Evolutionary conservation across 2,329 filamentous ascomycete species (phyloP), one percentile per base, ranked within the genome.

Genomic region (Aspergillus pseudoglaucus): DNA sequence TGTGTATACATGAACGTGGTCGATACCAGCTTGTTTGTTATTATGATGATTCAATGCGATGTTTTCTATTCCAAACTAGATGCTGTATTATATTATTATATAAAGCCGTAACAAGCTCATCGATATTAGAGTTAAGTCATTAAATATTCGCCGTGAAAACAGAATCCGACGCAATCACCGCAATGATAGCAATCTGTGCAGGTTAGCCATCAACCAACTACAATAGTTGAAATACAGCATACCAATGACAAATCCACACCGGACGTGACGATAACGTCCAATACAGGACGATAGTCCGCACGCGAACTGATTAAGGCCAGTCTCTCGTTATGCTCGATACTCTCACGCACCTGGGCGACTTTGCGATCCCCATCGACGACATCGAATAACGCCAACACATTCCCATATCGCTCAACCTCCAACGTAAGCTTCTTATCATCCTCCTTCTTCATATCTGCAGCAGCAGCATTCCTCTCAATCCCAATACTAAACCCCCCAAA

Each of bases 181-280:
- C 55, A 44, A 58, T 49, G 10, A 52, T 55, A 3, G 53, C 53
- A 38, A 55, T 45, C 54, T 57, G 17, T 9, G 42, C 15, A 9
- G 18, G 45, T 46, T 27, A 44, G 32, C 25, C 6, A 37, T 20
- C 14, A 45, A 22, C 3, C n/a, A 42, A 25, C 20, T 10, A 20
- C n/a, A 8, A 7, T 10, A 7, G 42, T 5, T 2, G n/a, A 17
- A n/a, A n/a, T 15, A 18, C 20, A 14, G 49, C 57, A 46, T 46
- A 61, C 59, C 53, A 61, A 38, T 4, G 58, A 50, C 27, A 58
- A 49, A 48, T 61, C 59, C n/a, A 61, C 57, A 3, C 58, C 56
- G 7, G 56, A 47, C 17, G 51, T 58, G 32, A 61, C 44, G 37
- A 54, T 46, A 5, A 61, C 43, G 49, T 61, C 59, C 49, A 61